Evolutionary conservation across 495 filamentous ascomycete genomes (phyloP).

Genomic region (Xylaria palmicola): DNA sequence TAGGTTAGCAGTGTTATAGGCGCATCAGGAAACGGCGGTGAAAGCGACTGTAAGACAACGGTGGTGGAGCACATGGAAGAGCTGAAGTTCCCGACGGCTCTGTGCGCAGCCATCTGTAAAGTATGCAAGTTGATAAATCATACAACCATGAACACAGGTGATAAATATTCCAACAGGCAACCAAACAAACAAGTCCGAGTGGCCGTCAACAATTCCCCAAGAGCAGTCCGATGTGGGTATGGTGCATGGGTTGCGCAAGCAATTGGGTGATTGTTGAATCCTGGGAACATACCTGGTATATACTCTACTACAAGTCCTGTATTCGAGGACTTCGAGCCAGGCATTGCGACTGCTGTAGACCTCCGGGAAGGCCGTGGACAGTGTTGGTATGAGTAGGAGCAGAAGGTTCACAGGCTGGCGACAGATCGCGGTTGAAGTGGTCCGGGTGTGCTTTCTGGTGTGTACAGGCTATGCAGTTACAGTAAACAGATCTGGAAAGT

Average conservation of each 20-base stretch:
- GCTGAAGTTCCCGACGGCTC: neutral
- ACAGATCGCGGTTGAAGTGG: too few species aligned
- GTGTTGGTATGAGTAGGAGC: neutral
- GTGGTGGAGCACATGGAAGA: slow-evolving; percentile 23
- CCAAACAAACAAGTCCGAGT: too few species aligned
- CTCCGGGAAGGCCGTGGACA: neutral
- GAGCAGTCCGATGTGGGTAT: neutral
- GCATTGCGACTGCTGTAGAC: slow-evolving; percentile 34
- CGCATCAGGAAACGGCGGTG: slow-evolving; percentile 15
- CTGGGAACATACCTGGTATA: slow-evolving; percentile 50
- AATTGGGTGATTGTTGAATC: neutral
- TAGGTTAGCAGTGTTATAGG: slow-evolving; percentile 36
- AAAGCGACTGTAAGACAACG: slow-evolving; percentile 22
- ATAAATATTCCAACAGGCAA: too few species aligned
- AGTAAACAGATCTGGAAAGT: too few species aligned
- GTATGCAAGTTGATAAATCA: slow-evolving; percentile 6
- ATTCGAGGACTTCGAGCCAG: slow-evolving; percentile 42
- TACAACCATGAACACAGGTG: neutral
- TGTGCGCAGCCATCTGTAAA: slow-evolving; percentile 4
- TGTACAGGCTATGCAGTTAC: too few species aligned
- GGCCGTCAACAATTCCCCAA: too few species aligned
- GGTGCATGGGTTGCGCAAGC: neutral
- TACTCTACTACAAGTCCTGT: slow-evolving; percentile 58
- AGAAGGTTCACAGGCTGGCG: neutral
- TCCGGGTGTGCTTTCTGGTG: too few species aligned